A percentile compares a stretch with the other conserved stretches of the same genome.
Conservation (phyloP, 805 yeast species). For the Wickerhamiella dianesei region DNA sequence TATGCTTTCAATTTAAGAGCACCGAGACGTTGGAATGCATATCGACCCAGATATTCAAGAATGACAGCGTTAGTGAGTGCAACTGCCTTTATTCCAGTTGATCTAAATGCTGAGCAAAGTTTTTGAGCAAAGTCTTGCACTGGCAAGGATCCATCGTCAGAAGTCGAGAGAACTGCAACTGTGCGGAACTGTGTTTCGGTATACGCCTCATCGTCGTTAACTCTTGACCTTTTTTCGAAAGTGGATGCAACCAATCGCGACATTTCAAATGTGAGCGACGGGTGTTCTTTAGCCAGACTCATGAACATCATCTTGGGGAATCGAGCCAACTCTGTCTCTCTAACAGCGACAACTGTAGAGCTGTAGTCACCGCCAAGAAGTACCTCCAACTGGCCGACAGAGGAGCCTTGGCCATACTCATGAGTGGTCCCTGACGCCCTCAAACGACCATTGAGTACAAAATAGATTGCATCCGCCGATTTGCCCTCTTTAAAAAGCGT, state of each 20-base stretch:
- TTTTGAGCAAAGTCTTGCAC: constrained; percentile 71
- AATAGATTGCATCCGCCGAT: constrained; percentile 78
- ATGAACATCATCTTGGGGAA: constrained; percentile 86
- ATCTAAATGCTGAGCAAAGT: constrained; percentile 55
- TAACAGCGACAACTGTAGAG: constrained; percentile 59
- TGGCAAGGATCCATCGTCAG: constrained; percentile 51
- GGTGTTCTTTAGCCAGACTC: constrained; percentile 66
- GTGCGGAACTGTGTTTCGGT: constrained; percentile 51
- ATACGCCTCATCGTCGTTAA: not conserved
- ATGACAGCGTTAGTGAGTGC: constrained; percentile 75
- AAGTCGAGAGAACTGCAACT: constrained; percentile 68
- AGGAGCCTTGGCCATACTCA: constrained; percentile 88
- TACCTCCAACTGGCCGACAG: constrained; percentile 91
- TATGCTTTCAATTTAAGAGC: constrained; percentile 76
- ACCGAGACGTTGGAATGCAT: constrained; percentile 84
- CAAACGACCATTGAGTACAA: constrained; percentile 70
- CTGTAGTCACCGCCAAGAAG: constrained; percentile 55
- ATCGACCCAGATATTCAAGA: constrained; percentile 67
- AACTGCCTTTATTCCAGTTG: constrained; percentile 59
- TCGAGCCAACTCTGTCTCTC: constrained; percentile 89
- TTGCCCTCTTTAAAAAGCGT: constrained; percentile 70
- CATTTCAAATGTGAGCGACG: constrained; percentile 81
- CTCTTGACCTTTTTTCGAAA: constrained; percentile 7
- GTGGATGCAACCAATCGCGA: constrained; percentile 66
- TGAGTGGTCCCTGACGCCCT: constrained; percentile 27